Percentiles rank a stretch among this genome's conserved stretches.
phyloP scores from a whole-genome alignment of 2,329 filamentous ascomycete species.

The Nothopassalora personata region DNA sequence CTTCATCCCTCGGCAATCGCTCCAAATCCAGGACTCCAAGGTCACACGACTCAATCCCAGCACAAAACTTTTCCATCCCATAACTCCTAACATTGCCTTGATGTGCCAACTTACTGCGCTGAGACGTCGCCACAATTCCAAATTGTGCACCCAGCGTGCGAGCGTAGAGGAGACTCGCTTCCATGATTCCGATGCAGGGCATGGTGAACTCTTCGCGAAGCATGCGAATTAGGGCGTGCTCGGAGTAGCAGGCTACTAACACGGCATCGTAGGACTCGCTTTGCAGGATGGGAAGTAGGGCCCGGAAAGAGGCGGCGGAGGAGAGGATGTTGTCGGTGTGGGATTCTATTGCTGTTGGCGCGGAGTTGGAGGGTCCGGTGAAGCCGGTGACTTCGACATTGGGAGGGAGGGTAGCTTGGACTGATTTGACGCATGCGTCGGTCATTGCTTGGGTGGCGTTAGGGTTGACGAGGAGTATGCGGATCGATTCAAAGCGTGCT shows the following conservation, averaged over 20 bases:
- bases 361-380: slow-evolving; percentile 43
- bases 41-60: slow-evolving; percentile 39
- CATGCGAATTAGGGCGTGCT: slow-evolving; percentile 44
- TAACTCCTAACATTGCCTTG: slow-evolving; percentile 39
- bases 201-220: slow-evolving; percentile 43
- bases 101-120: slow-evolving; percentile 38
- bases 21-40: slow-evolving; percentile 45
- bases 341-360: slow-evolving; percentile 49
- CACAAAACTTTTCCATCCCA: slow-evolving; percentile 40
- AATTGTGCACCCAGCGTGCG: slow-evolving; percentile 46
- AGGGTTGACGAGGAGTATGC: slow-evolving; percentile 47
- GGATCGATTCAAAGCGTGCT: slow-evolving; percentile 21
- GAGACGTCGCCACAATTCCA: slow-evolving; percentile 41
- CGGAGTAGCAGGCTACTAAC: slow-evolving; percentile 47
- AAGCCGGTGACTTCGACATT: slow-evolving; percentile 47
- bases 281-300: slow-evolving; percentile 38
- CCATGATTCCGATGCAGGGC: slow-evolving; percentile 49
- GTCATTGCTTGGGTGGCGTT: slow-evolving; percentile 47
- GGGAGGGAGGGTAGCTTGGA: slow-evolving; percentile 42
- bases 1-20: slow-evolving; percentile 35
- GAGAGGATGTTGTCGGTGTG: slow-evolving; percentile 48
- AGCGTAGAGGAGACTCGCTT: slow-evolving; percentile 46
- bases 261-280: slow-evolving; percentile 40
- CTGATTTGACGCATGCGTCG: slow-evolving; percentile 41
- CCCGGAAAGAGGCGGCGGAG: slow-evolving; percentile 45